These are phyloP conservation scores for Geranomyces michiganensis DNA, from an alignment of 192 early-diverging fungal genomes.

Conservation along the genomic window DNA sequence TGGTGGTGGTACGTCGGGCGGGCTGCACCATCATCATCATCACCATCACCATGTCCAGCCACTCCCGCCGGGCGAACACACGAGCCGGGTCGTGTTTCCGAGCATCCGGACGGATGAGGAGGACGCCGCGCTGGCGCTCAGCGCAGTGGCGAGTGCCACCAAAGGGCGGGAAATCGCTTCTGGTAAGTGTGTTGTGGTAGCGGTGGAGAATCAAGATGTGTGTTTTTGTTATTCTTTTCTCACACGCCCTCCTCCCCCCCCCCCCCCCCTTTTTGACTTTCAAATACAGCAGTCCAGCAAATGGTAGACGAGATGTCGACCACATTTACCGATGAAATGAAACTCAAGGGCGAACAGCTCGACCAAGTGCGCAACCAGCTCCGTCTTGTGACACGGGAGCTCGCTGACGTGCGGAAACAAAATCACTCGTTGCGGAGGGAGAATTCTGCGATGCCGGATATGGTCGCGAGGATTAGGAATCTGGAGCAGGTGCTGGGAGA, in stretches of 20 bases:
- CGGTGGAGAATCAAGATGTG: neutral
- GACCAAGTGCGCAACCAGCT: conserved; percentile 39
- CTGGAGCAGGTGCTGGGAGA: conserved; percentile 45
- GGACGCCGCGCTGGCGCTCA: conserved; percentile 22
- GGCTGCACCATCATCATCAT: too few species aligned
- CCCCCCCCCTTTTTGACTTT: neutral
- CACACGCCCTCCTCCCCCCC: neutral
- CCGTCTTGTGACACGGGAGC: conserved; percentile 39
- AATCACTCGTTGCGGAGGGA: conserved; percentile 42
- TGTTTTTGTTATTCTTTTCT: neutral
- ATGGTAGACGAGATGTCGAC: conserved; percentile 37
- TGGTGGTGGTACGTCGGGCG: neutral
- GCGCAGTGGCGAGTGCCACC: conserved; percentile 19
- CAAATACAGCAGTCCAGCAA: conserved; percentile 29
- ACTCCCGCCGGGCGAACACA: neutral
- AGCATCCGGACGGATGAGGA: conserved; percentile 33
- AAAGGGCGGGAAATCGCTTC: conserved; percentile 31
- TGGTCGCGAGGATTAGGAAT: conserved; percentile 36
- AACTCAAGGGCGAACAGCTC: conserved; percentile 35
- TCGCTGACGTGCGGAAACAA: conserved; percentile 41
- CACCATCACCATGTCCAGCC: too few species aligned
- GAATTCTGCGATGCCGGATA: conserved; percentile 43
- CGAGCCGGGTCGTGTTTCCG: conserved; percentile 33
- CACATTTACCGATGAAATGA: conserved; percentile 35
- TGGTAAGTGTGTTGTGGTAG: conserved; percentile 7